Conservation (phyloP, 2,329 filamentous ascomycete species). For the Celoporthe dispersa region DNA sequence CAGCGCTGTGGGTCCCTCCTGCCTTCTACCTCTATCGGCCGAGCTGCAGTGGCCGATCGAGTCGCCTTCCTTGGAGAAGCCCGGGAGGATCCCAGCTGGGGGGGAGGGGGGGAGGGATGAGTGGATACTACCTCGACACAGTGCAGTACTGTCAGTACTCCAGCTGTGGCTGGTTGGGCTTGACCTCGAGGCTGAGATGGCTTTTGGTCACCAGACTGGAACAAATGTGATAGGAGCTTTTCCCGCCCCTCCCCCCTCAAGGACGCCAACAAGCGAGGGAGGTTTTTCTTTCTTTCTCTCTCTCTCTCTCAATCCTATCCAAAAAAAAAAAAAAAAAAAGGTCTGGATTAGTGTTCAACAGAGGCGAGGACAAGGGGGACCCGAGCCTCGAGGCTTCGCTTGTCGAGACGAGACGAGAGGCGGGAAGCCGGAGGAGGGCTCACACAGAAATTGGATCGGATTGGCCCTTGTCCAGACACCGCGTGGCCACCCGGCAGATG, state of each 20-base stretch:
- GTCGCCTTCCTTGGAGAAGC: not conserved
- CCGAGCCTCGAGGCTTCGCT: conserved; percentile 6
- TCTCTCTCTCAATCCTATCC: no score
- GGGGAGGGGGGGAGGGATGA: not conserved
- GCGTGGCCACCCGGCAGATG: conserved; percentile 7
- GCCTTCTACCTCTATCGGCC: not conserved
- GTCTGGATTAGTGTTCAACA: not conserved
- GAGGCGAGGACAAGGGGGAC: not conserved
- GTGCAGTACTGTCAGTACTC: not conserved
- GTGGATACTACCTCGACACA: not conserved
- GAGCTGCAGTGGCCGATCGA: conserved; percentile 3
- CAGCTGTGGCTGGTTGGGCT: not conserved
- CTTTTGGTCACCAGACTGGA: not conserved
- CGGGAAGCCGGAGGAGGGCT: not conserved
- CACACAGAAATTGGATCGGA: not conserved
- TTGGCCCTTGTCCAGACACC: not conserved
- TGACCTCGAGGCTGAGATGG: not conserved
- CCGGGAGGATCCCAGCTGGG: not conserved
- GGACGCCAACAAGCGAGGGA: not conserved
- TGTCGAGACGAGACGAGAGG: conserved; percentile 16
- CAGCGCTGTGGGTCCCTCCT: conserved; percentile 4
- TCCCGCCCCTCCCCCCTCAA: not conserved
- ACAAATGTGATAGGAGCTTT: not conserved
- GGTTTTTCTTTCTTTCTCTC: not conserved
- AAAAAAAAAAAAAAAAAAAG: no score